Evolutionary conservation across 441 rosid species (phyloP).

Genomic region (Cnidoscolus chayamansa): DNA sequence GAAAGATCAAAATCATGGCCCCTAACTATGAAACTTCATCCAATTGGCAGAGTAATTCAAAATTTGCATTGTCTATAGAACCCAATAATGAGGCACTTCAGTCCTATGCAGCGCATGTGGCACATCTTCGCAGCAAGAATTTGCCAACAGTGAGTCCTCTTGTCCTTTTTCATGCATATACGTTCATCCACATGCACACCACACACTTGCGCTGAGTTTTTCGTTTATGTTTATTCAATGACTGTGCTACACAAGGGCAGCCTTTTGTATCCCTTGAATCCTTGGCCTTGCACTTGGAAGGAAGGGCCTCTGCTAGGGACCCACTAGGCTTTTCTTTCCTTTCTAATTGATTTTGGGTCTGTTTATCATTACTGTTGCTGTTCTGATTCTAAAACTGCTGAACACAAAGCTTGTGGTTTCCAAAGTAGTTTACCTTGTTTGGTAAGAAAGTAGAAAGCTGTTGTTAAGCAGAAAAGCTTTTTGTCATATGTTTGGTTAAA

Average conservation of each 20-base stretch:
- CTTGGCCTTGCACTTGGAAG: neutral
- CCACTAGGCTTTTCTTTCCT: neutral
- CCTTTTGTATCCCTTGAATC: neutral
- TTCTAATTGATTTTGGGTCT: neutral
- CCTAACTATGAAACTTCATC: conserved; percentile 10
- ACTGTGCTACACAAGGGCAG: neutral
- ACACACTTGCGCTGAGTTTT: neutral
- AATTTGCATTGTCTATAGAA: conserved; percentile 88
- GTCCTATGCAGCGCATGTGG: conserved; percentile 71
- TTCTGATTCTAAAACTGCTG: too few species aligned
- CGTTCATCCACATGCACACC: neutral
- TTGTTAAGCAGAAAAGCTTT: too few species aligned
- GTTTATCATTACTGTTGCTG: too few species aligned
- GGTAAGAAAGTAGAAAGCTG: too few species aligned
- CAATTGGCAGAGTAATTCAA: conserved; percentile 68
- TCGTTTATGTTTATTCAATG: neutral
- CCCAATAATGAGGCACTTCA: conserved; percentile 79
- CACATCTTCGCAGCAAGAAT: conserved; percentile 77
- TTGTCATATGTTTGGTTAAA: too few species aligned
- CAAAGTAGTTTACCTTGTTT: too few species aligned
- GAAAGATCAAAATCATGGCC: conserved; percentile 9
- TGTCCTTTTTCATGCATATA: neutral
- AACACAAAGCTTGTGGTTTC: too few species aligned
- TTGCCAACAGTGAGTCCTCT: conserved; percentile 61
- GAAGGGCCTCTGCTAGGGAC: neutral